phyloP scores from a whole-genome alignment of 2,329 filamentous ascomycete species.

The Epichloe aotearoae region DNA sequence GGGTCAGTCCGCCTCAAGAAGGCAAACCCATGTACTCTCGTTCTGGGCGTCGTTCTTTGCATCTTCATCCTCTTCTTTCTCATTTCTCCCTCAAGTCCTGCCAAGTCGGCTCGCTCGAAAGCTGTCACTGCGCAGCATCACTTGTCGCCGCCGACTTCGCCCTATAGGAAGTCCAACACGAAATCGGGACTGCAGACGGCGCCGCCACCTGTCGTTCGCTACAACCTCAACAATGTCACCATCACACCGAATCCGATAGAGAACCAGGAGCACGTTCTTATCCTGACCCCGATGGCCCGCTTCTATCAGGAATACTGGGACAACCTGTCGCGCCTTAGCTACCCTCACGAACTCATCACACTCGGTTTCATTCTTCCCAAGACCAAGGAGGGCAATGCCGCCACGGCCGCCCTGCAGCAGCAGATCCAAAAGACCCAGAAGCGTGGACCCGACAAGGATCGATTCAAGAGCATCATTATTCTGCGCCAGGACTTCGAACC shows the following conservation, averaged over 20 bases:
- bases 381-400: conserved; percentile 79
- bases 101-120: conserved; percentile 31
- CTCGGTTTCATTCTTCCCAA: conserved; percentile 94
- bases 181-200: conserved; percentile 17
- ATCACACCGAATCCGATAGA: conserved; percentile 61
- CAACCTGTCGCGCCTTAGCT: conserved; percentile 70
- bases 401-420: conserved; percentile 69
- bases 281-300: conserved; percentile 81
- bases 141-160: conserved; percentile 29
- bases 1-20: conserved; percentile 62
- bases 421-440: conserved; percentile 78
- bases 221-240: conserved; percentile 91
- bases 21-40: conserved; percentile 62
- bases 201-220: conserved; percentile 79
- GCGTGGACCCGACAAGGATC: conserved; percentile 57
- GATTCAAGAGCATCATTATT: conserved; percentile 89
- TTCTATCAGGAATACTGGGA: conserved; percentile 97
- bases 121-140: conserved; percentile 32
- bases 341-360: conserved; percentile 89
- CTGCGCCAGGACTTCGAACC: conserved; percentile 89
- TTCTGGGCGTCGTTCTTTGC: conserved; percentile 58
- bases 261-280: conserved; percentile 75
- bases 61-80: conserved; percentile 58
- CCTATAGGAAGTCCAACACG: conserved; percentile 27
- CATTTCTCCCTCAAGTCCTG: conserved; percentile 37